Evolutionary conservation across 768 basidiomycete species (phyloP).

Genomic region (Boletus eberwhitei): DNA sequence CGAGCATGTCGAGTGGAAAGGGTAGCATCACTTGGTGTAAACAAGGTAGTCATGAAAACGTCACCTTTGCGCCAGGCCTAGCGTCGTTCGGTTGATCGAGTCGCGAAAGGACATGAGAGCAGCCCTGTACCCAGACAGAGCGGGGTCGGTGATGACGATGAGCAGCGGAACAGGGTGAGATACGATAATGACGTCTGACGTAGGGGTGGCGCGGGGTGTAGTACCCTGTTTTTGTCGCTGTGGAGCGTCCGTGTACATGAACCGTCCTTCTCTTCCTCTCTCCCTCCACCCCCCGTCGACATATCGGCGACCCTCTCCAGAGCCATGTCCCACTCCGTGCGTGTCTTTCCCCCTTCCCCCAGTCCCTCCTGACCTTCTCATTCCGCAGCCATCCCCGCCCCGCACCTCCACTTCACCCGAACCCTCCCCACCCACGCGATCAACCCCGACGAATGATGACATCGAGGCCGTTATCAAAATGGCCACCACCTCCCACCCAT

Average conservation of each 20-base stretch:
- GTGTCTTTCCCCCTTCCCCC: neutral
- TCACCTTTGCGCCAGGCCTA: too few relatives aligned
- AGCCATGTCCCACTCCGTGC: slow-evolving; percentile 20
- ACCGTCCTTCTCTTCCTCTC: slow-evolving; percentile 10
- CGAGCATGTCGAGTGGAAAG: too few relatives aligned
- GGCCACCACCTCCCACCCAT: slow-evolving; percentile 71
- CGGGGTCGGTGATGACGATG: neutral
- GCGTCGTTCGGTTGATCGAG: neutral
- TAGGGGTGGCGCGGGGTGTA: slow-evolving; percentile 30
- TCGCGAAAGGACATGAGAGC: neutral
- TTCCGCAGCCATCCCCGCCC: slow-evolving; percentile 11
- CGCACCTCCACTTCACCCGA: slow-evolving; percentile 5
- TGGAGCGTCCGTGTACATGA: slow-evolving; percentile 34
- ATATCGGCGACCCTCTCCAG: neutral
- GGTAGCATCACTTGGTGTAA: neutral
- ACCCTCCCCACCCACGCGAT: slow-evolving; percentile 7
- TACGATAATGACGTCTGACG: slow-evolving; percentile 32
- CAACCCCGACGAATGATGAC: slow-evolving; percentile 66
- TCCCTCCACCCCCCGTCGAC: neutral
- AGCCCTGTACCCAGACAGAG: neutral
- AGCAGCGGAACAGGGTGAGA: neutral
- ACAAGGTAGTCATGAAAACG: neutral
- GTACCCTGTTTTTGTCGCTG: slow-evolving; percentile 35
- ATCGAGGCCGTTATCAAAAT: slow-evolving; percentile 91
- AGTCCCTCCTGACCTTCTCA: neutral